phyloP scores from a whole-genome alignment of 2,329 filamentous ascomycete genomes.

The Bimuria novae-zelandiae region DNA sequence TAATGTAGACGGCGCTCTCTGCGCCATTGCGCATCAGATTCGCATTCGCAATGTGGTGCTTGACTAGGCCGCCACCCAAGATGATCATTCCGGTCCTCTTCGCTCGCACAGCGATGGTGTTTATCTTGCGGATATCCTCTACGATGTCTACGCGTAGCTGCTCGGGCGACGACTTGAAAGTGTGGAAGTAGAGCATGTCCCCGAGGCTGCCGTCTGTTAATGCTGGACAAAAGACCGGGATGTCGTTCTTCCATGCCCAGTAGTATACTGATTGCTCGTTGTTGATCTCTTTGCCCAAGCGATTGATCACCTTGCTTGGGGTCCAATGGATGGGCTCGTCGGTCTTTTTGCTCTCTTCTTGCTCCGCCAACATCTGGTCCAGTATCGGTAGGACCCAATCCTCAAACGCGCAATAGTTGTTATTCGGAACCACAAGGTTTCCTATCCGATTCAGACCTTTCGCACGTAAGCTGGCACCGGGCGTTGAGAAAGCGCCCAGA shows the following conservation, averaged over 20 bases:
- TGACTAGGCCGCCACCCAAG: conserved; percentile 90
- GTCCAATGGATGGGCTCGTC: conserved; percentile 83
- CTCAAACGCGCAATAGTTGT: conserved; percentile 96
- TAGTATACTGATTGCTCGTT: conserved; percentile 91
- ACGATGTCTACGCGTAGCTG: conserved; percentile 89
- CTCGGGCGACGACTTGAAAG: conserved; percentile 82
- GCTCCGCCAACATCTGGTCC: conserved; percentile 91
- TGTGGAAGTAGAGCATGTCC: conserved; percentile 99
- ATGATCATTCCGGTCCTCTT: conserved; percentile 94
- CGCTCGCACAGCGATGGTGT: conserved; percentile 86
- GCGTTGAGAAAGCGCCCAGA: conserved; percentile 80
- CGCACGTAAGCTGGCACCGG: conserved; percentile 76
- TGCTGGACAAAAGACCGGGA: conserved; percentile 95
- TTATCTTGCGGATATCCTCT: conserved; percentile 89
- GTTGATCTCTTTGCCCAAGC: conserved; percentile 92
- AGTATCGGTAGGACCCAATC: conserved; percentile 97
- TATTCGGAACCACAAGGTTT: conserved; percentile 93
- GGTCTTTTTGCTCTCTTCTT: conserved; percentile 75
- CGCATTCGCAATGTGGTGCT: conserved; percentile 98
- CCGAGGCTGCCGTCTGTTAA: conserved; percentile 93
- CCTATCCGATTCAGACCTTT: conserved; percentile 95
- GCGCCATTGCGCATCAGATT: conserved; percentile 97
- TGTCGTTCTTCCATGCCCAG: conserved; percentile 96
- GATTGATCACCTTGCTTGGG: conserved; percentile 86
- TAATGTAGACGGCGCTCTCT: conserved; percentile 96